Percentiles rank a stretch among this genome's conserved stretches.
These are phyloP conservation scores for Populus ilicifolia DNA, from an alignment of 345 rosid genomes.

Conservation along the genomic window DNA sequence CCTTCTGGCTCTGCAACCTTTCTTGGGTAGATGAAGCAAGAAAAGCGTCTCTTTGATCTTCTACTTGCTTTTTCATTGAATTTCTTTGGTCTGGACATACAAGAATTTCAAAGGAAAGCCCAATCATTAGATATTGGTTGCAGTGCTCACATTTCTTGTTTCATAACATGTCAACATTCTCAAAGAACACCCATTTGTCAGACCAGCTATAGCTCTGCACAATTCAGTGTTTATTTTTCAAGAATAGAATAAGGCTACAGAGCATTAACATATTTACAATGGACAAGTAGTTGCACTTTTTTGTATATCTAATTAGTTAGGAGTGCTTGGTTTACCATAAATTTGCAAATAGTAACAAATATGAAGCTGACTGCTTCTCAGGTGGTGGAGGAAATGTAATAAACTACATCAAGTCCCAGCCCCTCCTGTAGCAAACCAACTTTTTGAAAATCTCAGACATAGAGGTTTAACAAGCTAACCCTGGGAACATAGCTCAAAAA, in stretches of 20 bases:
- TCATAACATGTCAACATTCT: background rate
- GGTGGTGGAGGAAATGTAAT: background rate
- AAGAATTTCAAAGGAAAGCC: slow-evolving; percentile 6
- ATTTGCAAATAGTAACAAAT: background rate
- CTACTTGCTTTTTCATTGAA: slow-evolving; percentile 43
- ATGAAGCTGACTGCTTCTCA: background rate
- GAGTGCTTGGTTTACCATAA: background rate
- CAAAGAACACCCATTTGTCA: background rate
- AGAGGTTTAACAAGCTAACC: background rate
- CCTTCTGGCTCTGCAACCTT: slow-evolving; percentile 44
- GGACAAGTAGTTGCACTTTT: background rate
- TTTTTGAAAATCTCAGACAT: background rate
- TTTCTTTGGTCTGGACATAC: slow-evolving; percentile 47
- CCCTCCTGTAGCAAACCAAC: background rate
- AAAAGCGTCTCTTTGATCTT: slow-evolving; percentile 44
- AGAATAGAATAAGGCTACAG: background rate
- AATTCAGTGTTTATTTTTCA: background rate
- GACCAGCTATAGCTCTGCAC: background rate
- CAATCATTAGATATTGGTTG: background rate
- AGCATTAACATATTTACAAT: background rate
- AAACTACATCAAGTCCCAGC: background rate
- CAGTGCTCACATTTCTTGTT: background rate
- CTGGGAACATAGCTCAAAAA: background rate
- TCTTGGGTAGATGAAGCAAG: slow-evolving; percentile 58
- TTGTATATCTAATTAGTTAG: background rate